Evolutionary conservation across 208 protist genomes (phyloP).

Genomic region (Leptomonas pyrrhocoris): DNA sequence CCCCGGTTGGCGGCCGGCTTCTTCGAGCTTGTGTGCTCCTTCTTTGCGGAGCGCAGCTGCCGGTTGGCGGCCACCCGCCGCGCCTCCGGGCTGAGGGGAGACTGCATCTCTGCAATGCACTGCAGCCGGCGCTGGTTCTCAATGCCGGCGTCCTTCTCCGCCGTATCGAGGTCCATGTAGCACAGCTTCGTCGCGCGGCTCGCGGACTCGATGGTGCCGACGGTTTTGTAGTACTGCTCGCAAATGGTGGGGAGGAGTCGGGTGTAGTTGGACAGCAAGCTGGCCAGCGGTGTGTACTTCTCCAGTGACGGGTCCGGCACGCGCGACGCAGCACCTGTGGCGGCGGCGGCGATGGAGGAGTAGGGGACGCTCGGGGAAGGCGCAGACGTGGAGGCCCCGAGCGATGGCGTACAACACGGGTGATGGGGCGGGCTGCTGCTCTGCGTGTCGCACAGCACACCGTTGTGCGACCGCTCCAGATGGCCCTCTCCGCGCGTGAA

Average conservation of each 20-base stretch:
- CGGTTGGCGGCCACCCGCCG: slow-evolving; percentile 32
- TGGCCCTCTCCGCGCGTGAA: neutral
- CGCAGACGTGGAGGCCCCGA: neutral
- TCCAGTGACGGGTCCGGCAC: neutral
- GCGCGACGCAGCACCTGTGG: neutral
- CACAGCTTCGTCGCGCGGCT: slow-evolving; percentile 38
- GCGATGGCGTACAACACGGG: neutral
- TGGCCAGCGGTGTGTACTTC: slow-evolving; percentile 25
- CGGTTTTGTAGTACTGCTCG: slow-evolving; percentile 70
- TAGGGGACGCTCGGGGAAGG: neutral
- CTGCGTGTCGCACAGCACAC: neutral
- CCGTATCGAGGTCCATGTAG: slow-evolving; percentile 72
- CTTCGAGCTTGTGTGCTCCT: slow-evolving; percentile 26
- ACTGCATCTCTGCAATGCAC: slow-evolving; percentile 43
- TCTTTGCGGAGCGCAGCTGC: slow-evolving; percentile 34
- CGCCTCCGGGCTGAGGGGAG: slow-evolving; percentile 50
- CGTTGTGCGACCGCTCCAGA: neutral
- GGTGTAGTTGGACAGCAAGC: slow-evolving; percentile 54
- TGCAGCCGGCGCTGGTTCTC: slow-evolving; percentile 74
- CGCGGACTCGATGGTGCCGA: slow-evolving; percentile 23
- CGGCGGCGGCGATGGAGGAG: neutral
- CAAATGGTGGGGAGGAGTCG: slow-evolving; percentile 62
- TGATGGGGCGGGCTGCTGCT: neutral
- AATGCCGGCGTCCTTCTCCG: slow-evolving; percentile 38
- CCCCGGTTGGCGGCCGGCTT: slow-evolving; percentile 8